Conservation (phyloP, 1,139 yeast genomes). For the Candida dubliniensis region DNA sequence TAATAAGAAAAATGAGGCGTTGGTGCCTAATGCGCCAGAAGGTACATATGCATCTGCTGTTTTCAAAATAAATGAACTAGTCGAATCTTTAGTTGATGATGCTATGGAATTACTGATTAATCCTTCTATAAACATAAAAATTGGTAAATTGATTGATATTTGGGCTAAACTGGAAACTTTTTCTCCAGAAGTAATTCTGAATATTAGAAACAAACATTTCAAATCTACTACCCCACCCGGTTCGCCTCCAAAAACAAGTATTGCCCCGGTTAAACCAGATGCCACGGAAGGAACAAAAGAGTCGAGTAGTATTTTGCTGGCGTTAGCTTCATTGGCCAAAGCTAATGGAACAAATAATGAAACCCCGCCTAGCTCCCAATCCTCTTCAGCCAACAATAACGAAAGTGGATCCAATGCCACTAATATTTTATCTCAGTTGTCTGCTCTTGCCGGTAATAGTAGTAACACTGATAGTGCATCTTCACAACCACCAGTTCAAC, state of each 20-base stretch:
- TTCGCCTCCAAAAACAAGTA: slow-evolving; percentile 45
- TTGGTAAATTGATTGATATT: slow-evolving; percentile 81
- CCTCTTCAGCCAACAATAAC: slow-evolving; percentile 12
- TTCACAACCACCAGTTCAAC: slow-evolving; percentile 8
- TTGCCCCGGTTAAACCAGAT: slow-evolving; percentile 26
- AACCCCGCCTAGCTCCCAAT: slow-evolving; percentile 16
- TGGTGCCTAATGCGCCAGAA: slow-evolving; percentile 51
- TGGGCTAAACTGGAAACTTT: slow-evolving; percentile 91
- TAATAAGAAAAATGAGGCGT: slow-evolving; percentile 47
- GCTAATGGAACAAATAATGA: slow-evolving; percentile 16
- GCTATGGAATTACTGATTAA: slow-evolving; percentile 55
- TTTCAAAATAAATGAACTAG: slow-evolving; percentile 55
- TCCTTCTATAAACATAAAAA: slow-evolving; percentile 63
- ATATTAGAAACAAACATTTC: slow-evolving; percentile 62
- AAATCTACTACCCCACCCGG: slow-evolving; percentile 57
- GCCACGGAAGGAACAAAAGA: slow-evolving; percentile 32
- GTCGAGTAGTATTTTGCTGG: slow-evolving; percentile 62
- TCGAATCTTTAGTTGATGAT: slow-evolving; percentile 59
- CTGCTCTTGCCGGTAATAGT: slow-evolving; percentile 29
- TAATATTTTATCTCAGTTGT: slow-evolving; percentile 45
- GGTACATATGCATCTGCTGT: slow-evolving; percentile 81
- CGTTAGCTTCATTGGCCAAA: slow-evolving; percentile 58
- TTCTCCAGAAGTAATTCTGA: slow-evolving; percentile 51
- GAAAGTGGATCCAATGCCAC: slow-evolving; percentile 25
- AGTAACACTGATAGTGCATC: slow-evolving; percentile 14